Conservation (phyloP, 2,329 filamentous ascomycete species). For the Exophiala mesophila region DNA sequence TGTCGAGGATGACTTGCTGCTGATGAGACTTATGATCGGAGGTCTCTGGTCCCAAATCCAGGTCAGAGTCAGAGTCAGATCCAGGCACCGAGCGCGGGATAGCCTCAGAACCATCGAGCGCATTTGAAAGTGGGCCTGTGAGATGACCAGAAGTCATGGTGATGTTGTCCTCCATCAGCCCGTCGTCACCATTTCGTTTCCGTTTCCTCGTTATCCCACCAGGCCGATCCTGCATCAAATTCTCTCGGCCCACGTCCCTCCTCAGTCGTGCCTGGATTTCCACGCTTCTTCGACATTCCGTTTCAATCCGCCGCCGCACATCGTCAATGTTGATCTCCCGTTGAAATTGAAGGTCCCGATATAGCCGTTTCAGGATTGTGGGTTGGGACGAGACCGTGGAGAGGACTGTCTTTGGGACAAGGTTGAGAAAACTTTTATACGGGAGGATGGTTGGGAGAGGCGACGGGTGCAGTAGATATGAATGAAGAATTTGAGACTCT, state of each 20-base stretch:
- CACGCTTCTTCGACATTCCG: constrained; percentile 49
- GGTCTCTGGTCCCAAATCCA: constrained; percentile 2
- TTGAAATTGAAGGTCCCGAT: constrained; percentile 73
- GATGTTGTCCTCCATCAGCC: constrained; percentile 3
- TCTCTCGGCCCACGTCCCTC: constrained; percentile 26
- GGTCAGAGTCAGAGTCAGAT: background rate
- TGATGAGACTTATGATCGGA: constrained; percentile 5
- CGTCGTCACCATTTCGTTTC: constrained; percentile 35
- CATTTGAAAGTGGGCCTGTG: no score
- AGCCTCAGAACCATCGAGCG: constrained; percentile 13
- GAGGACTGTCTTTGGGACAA: constrained; percentile 48
- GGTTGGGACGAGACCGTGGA: constrained; percentile 41
- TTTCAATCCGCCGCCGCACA: constrained; percentile 60
- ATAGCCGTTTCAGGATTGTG: constrained; percentile 65
- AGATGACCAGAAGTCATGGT: no score
- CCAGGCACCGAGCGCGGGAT: background rate
- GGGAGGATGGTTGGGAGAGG: constrained; percentile 69
- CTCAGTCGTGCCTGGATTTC: constrained; percentile 13
- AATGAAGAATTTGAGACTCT: constrained; percentile 68
- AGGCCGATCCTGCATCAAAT: background rate
- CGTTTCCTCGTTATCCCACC: constrained; percentile 31
- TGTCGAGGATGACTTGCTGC: constrained; percentile 9
- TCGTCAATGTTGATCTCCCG: constrained; percentile 64
- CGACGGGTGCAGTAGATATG: constrained; percentile 73
- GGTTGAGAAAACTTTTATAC: constrained; percentile 66